Conservation (phyloP, 148 eudicot species). For the Bassia scoparia region DNA sequence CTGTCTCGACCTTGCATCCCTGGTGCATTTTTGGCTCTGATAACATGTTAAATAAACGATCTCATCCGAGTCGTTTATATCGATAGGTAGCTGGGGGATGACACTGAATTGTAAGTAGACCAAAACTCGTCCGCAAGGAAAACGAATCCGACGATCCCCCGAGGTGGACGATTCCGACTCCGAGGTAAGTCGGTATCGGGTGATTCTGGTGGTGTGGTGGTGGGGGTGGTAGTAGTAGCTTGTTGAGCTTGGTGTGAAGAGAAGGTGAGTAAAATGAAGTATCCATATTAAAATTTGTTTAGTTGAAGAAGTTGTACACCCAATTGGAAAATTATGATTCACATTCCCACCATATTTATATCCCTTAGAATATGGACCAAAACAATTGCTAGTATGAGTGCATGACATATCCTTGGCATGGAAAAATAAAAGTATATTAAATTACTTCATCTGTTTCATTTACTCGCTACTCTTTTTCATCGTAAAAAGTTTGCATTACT, state of each 20-base stretch:
- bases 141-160: constrained; percentile 17
- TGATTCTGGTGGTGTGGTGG: not conserved
- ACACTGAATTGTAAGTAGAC: constrained; percentile 14
- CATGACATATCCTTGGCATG: not conserved
- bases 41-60: constrained; percentile 39
- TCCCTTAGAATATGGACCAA: constrained; percentile 15
- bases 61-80: constrained; percentile 44
- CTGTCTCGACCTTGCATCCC: constrained; percentile 6
- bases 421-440: not conserved
- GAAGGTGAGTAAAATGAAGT: constrained; percentile 16
- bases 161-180: constrained; percentile 23
- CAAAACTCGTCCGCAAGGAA: constrained; percentile 26
- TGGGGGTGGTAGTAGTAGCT: not conserved
- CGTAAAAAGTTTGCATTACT: too few relatives aligned
- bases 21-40: constrained; percentile 17
- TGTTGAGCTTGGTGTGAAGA: not conserved
- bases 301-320: not conserved
- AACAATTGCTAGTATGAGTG: too few relatives aligned
- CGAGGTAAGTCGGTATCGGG: not conserved
- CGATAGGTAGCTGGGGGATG: constrained; percentile 32
- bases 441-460: too few relatives aligned
- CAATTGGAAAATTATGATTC: constrained; percentile 6
- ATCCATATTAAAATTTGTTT: constrained; percentile 20
- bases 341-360: constrained; percentile 24
- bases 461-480: too few relatives aligned